These are phyloP conservation scores for Eucalyptus curtisii DNA, from an alignment of 345 rosid species.

Conservation along the genomic window DNA sequence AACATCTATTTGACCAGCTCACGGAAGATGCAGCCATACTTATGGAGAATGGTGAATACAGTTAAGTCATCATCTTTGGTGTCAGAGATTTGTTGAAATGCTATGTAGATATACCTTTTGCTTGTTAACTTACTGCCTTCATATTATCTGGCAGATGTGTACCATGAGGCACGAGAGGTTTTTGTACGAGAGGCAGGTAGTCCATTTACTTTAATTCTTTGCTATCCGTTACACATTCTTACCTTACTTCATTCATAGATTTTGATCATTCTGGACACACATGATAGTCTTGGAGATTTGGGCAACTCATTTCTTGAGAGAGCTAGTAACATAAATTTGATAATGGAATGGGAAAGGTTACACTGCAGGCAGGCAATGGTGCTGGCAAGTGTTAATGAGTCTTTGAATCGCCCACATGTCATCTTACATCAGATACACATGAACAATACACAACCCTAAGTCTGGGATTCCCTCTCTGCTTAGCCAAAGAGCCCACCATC, in stretches of 20 bases:
- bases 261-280: background rate
- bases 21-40: constrained; percentile 91
- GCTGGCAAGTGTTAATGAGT: background rate
- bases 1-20: constrained; percentile 82
- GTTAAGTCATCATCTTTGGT: constrained; percentile 36
- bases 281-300: background rate
- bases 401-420: background rate
- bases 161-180: constrained; percentile 71
- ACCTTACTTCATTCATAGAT: background rate
- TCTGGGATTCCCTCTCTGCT: background rate
- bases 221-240: background rate
- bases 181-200: constrained; percentile 82
- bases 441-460: background rate
- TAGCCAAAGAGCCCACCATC: background rate
- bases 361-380: background rate
- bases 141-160: constrained; percentile 50
- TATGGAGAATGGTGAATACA: constrained; percentile 76
- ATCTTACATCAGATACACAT: background rate
- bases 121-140: background rate
- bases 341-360: background rate
- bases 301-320: background rate
- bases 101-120: background rate
- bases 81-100: background rate
- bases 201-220: background rate
- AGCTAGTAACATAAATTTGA: background rate